Percentiles rank a stretch among this genome's conserved stretches.
Conservation (phyloP, 306 rosid species). For the Vachellia pachyceras region DNA sequence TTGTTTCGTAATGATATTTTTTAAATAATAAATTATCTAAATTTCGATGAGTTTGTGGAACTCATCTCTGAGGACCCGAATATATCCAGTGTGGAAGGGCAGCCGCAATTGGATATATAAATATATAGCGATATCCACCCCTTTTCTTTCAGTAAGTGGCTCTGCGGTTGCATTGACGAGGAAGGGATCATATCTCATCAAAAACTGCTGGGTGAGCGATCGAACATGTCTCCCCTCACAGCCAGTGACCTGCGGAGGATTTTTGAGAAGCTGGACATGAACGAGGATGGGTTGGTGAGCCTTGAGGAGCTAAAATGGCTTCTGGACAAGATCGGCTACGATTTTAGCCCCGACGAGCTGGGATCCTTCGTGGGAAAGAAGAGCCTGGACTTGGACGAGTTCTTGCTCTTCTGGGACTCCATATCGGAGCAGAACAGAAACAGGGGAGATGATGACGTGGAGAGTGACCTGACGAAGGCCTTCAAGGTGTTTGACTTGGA, state of each 20-base stretch:
- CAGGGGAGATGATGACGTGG: not conserved
- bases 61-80: not conserved
- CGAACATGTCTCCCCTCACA: constrained; percentile 50
- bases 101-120: not conserved
- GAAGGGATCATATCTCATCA: not conserved
- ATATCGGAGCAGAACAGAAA: constrained; percentile 32
- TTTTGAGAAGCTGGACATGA: constrained; percentile 62
- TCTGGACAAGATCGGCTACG: constrained; percentile 45
- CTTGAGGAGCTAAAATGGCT: constrained; percentile 64
- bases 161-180: not conserved
- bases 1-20: too few relatives aligned
- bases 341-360: constrained; percentile 47
- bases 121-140: not conserved
- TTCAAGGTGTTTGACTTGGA: constrained; percentile 71
- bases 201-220: too few relatives aligned
- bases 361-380: constrained; percentile 49
- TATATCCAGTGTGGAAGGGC: not conserved
- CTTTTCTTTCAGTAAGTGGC: not conserved
- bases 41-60: too few relatives aligned
- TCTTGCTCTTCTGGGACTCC: constrained; percentile 56
- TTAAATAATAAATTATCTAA: too few relatives aligned
- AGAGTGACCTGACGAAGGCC: constrained; percentile 56
- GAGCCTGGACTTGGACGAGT: constrained; percentile 53
- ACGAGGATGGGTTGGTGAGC: constrained; percentile 66
- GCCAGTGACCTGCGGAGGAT: constrained; percentile 56